Evolutionary conservation across 2,329 filamentous ascomycete species (phyloP), one percentile per base, ranked within the genome.

Genomic region (Calonectria multiphialidica): DNA sequence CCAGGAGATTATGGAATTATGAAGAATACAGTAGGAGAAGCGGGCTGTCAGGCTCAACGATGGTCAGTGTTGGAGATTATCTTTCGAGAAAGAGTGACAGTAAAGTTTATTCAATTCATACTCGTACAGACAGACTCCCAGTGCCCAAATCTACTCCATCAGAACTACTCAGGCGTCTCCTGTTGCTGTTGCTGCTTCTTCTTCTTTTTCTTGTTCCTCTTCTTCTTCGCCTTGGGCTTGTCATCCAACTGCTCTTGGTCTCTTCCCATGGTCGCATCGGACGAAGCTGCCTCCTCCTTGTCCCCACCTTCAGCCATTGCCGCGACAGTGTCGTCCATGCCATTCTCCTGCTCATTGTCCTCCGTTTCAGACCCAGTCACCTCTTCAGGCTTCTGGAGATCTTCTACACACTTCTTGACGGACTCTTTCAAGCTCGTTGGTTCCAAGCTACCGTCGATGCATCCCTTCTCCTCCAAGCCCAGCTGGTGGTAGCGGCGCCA

Each of bases 121-220:
- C 53, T 23, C 53, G 10, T 37, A 40, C 33, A 59, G 9, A 12
- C 35, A 23, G n/a, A 40, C 5, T 25, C 21, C 6, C 21, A 30
- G 13, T 25, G 12, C 15, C 33, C 33, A 37, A 4, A n/a, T 57
- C 4, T 21, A 35, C 23, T 21, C 12, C 15, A 18, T 33, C 16
- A 13, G 16, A 25, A 28, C 18, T 37, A 59, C 33, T 8, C 33
- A 37, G 15, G 9, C 5, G 8, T 2, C 21, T 12, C 12, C 53
- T 47, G 63, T 50, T 8, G 2, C 21, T 12, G 21, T 33, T 30
- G 28, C 8, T 30, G 28, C 28, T 47, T 64, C 57, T 74, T 72
- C 21, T 65, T 63, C 57, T 71, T 74, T 69, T 76, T 75, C 42
- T 63, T 71, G 62, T 66, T 73, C 45, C 69, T 74, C 47, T 72